A percentile compares a stretch with the other conserved stretches of the same genome.
These are phyloP conservation scores for Juncus effusus DNA, from an alignment of 176 grass and related monocot genomes.

Conservation along the genomic window DNA sequence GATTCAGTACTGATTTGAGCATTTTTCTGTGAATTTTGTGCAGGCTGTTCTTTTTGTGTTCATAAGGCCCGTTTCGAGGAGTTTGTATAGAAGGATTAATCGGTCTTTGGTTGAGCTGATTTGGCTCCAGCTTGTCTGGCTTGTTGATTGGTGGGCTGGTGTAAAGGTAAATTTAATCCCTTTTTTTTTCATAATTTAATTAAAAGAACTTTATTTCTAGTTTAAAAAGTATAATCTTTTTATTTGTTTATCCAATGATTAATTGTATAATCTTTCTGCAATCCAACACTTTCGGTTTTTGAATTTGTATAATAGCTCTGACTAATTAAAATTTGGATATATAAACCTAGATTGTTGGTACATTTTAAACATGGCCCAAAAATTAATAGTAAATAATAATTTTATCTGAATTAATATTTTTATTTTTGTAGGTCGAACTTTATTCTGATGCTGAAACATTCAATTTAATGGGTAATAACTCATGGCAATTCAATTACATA, in stretches of 20 bases:
- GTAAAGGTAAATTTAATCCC: conserved; percentile 52
- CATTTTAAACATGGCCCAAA: no score
- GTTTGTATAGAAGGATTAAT: conserved; percentile 56
- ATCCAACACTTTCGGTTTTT: no score
- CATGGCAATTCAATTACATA: background rate
- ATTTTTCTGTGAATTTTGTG: conserved; percentile 3
- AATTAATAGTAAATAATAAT: background rate
- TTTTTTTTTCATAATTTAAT: background rate
- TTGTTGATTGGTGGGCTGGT: conserved; percentile 95
- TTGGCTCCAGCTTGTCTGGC: conserved; percentile 90
- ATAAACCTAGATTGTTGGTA: no score
- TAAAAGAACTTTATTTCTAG: no score
- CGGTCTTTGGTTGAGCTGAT: conserved; percentile 61
- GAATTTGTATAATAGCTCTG: no score
- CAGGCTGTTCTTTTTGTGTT: conserved; percentile 55
- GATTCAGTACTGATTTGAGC: background rate
- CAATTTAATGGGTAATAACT: conserved; percentile 48
- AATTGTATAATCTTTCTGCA: background rate
- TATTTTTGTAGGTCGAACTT: conserved; percentile 52
- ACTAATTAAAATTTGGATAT: no score
- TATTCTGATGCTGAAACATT: conserved; percentile 61
- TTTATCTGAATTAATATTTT: conserved; percentile 1
- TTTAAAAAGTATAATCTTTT: background rate
- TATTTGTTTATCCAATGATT: background rate
- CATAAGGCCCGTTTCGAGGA: conserved; percentile 76